These are phyloP conservation scores for Luzula sylvatica DNA, from an alignment of 176 grass and related monocot genomes.

Conservation along the genomic window DNA sequence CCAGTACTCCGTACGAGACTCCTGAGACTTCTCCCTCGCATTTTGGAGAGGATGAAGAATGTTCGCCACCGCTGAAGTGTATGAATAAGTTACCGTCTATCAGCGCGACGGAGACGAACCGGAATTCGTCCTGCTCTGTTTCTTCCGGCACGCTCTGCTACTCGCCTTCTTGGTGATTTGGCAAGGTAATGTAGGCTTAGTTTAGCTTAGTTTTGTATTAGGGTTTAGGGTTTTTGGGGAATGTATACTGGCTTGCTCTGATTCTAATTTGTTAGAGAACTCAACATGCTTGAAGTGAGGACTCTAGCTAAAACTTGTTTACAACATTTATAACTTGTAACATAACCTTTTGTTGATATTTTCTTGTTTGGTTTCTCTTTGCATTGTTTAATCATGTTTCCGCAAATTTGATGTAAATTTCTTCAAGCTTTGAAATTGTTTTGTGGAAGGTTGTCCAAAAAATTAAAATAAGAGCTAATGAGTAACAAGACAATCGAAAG, in stretches of 20 bases:
- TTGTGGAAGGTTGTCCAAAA: too few species aligned
- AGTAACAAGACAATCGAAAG: too few species aligned
- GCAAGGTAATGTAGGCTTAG: not conserved
- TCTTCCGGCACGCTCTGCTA: constrained; percentile 15
- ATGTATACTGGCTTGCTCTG: too few species aligned
- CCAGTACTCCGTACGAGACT: constrained; percentile 28
- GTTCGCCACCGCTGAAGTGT: constrained; percentile 20
- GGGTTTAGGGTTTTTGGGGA: not conserved
- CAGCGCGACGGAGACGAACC: constrained; percentile 11
- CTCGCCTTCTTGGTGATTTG: constrained; percentile 36
- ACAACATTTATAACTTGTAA: not conserved
- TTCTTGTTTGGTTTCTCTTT: too few species aligned
- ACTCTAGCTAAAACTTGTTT: not conserved
- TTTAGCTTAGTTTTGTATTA: not conserved
- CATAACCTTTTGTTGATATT: not conserved
- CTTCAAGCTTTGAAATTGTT: too few species aligned
- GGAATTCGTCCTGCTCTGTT: constrained; percentile 5
- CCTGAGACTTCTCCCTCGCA: constrained; percentile 27
- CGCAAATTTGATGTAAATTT: too few species aligned
- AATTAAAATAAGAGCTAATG: too few species aligned
- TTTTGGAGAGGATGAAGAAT: constrained; percentile 14
- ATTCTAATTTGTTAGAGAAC: not conserved
- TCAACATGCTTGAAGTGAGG: not conserved
- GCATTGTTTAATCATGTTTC: too few species aligned
- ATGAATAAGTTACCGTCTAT: constrained; percentile 24